Evolutionary conservation across 2,329 filamentous ascomycete species (phyloP), one percentile per base, ranked within the genome.

Genomic region (Colletotrichum chlorophyti): DNA sequence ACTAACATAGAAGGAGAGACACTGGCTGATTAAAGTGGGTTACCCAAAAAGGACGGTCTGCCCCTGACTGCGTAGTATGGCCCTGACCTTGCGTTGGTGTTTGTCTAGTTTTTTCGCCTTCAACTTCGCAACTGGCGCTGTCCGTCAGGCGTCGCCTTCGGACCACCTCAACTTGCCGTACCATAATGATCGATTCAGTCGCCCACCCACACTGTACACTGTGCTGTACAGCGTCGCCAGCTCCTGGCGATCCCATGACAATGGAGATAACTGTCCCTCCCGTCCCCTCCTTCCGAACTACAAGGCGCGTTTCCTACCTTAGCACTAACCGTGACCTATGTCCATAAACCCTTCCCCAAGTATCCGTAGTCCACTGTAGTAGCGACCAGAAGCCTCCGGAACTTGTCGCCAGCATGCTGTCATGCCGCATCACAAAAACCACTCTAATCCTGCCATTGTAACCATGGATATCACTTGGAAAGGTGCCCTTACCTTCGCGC

Each of bases 181-280:
- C n/a, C 42, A 43, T 43, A n/a, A n/a, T n/a, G n/a, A n/a, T n/a
- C n/a, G n/a, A n/a, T n/a, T n/a, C n/a, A n/a, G n/a, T n/a, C n/a
- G n/a, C n/a, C n/a, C n/a, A n/a, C n/a, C 41, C 55, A 41, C 42
- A 54, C 55, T 43, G 50, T 59, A 27, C 31, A 24, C 15, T 15
- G 26, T 19, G 23, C 32, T 27, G n/a, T 37, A n/a, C n/a, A 14
- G n/a, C 35, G 51, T 55, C 52, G 41, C 38, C 43, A 32, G 51
- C 57, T 37, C 45, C 43, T 59, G 57, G 45, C 37, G 37, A 59
- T 49, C 51, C 43, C n/a, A n/a, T n/a, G n/a, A n/a, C n/a, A n/a
- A n/a, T n/a, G n/a, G n/a, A n/a, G n/a, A 43, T 57, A 43, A 48
- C 55, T 58, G 38, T n/a, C 32, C 11, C 19, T 19, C 24, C 49